Evolutionary conservation across 1,284 basidiomycete species (phyloP).

Genomic region (Schizopora paradoxa): DNA sequence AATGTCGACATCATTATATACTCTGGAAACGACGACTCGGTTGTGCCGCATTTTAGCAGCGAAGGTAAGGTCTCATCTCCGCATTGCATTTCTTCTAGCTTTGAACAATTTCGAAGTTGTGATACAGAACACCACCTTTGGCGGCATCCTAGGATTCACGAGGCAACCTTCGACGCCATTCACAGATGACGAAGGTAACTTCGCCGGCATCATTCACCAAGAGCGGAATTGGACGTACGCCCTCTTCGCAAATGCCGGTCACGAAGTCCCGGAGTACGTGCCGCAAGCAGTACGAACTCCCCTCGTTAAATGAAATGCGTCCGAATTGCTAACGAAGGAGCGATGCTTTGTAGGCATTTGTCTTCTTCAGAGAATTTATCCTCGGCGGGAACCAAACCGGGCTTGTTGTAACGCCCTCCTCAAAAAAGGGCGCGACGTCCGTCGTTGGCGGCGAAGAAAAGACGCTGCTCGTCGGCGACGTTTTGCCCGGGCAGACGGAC

Average conservation of each 20-base stretch:
- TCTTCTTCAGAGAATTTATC: constrained; percentile 51
- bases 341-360: constrained; percentile 37
- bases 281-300: constrained; percentile 43
- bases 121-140: constrained; percentile 35
- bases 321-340: constrained; percentile 4
- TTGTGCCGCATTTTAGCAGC: constrained; percentile 59
- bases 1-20: constrained; percentile 53
- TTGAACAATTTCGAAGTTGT: background rate
- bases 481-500: constrained; percentile 44
- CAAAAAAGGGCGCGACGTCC: constrained; percentile 12
- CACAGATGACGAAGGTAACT: constrained; percentile 49
- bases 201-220: constrained; percentile 65
- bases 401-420: constrained; percentile 31
- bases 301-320: background rate
- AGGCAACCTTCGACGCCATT: constrained; percentile 59
- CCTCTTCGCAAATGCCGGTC: constrained; percentile 50
- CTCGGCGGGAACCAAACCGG: constrained; percentile 49
- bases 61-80: constrained; percentile 60
- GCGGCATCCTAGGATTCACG: constrained; percentile 65
- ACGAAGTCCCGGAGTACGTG: constrained; percentile 45
- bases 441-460: constrained; percentile 51
- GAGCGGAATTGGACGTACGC: constrained; percentile 63
- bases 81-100: constrained; percentile 9
- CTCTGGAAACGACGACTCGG: constrained; percentile 64
- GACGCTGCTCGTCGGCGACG: constrained; percentile 34